Percentiles rank a stretch among this genome's conserved stretches.
Evolutionary conservation across 805 yeast species (phyloP).

Genomic region (Metschnikowia rubicola): DNA sequence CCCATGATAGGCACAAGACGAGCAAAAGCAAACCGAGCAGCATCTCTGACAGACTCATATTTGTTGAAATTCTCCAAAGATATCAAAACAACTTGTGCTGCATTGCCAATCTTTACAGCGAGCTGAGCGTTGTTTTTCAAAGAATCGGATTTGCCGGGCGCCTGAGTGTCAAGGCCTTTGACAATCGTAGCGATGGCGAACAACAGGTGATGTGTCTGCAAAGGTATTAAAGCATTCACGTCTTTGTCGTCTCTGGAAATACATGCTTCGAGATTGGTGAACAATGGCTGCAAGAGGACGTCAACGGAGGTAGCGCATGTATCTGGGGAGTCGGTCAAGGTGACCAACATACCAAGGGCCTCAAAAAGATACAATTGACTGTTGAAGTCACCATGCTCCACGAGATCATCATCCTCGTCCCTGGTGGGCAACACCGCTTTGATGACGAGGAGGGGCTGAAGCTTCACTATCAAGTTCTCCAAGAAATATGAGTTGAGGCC

Average conservation of each 20-base stretch:
- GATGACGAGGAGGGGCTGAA: constrained; percentile 61
- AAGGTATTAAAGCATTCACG: constrained; percentile 41
- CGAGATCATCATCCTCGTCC: constrained; percentile 55
- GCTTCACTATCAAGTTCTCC: constrained; percentile 55
- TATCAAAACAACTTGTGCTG: constrained; percentile 79
- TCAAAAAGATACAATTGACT: constrained; percentile 83
- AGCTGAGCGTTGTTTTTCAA: constrained; percentile 31
- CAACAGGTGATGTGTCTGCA: constrained; percentile 82
- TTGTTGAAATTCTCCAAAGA: constrained; percentile 73
- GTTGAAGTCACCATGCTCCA: constrained; percentile 57
- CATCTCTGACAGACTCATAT: constrained; percentile 71
- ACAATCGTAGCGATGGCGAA: constrained; percentile 89
- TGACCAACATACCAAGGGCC: constrained; percentile 73
- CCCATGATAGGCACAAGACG: constrained; percentile 74
- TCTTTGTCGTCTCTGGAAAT: constrained; percentile 39
- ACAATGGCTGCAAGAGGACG: constrained; percentile 69
- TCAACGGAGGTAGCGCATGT: constrained; percentile 52
- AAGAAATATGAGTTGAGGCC: constrained; percentile 46
- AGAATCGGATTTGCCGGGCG: constrained; percentile 26
- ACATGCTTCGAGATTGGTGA: constrained; percentile 64
- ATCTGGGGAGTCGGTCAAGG: constrained; percentile 27
- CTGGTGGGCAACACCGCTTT: constrained; percentile 52
- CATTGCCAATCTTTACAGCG: constrained; percentile 49
- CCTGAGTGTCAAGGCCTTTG: constrained; percentile 69
- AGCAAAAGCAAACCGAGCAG: constrained; percentile 83